These are phyloP conservation scores for Ophiostoma quercus DNA, from an alignment of 2,329 filamentous ascomycete species.

Conservation along the genomic window DNA sequence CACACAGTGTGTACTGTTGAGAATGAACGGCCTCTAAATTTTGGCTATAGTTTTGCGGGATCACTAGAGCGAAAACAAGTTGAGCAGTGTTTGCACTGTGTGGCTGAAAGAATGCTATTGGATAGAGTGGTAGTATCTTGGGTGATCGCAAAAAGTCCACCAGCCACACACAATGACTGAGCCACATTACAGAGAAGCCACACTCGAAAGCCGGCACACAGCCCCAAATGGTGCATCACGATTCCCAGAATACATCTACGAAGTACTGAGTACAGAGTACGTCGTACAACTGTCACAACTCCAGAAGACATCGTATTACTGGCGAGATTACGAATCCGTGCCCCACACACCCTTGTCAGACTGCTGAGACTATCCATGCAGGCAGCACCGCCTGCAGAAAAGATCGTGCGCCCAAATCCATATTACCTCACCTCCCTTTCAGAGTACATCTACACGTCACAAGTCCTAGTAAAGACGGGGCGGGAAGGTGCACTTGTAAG, in stretches of 20 bases:
- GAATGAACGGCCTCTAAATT: not conserved
- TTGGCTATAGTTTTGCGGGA: not conserved
- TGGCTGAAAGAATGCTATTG: not conserved
- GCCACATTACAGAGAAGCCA: not conserved
- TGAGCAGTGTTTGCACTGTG: not conserved
- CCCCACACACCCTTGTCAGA: no score
- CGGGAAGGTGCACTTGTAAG: not conserved
- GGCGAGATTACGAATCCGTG: no score
- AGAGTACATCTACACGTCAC: not conserved
- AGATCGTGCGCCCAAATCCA: no score
- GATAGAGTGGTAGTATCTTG: not conserved
- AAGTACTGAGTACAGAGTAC: no score
- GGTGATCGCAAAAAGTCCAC: not conserved
- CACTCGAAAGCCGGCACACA: not conserved
- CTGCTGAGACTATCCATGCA: no score
- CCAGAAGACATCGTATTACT: no score
- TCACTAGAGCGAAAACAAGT: not conserved
- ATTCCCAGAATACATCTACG: no score
- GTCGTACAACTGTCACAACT: no score
- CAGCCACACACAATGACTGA: not conserved
- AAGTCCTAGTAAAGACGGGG: no score
- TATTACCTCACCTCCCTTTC: no score
- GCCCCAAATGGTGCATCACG: not conserved
- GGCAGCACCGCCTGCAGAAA: no score
- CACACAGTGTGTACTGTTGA: not conserved